Base-by-base conservation (phyloP, 371 early-diverging fungal species). In the Enterocytospora artemiae region DNA sequence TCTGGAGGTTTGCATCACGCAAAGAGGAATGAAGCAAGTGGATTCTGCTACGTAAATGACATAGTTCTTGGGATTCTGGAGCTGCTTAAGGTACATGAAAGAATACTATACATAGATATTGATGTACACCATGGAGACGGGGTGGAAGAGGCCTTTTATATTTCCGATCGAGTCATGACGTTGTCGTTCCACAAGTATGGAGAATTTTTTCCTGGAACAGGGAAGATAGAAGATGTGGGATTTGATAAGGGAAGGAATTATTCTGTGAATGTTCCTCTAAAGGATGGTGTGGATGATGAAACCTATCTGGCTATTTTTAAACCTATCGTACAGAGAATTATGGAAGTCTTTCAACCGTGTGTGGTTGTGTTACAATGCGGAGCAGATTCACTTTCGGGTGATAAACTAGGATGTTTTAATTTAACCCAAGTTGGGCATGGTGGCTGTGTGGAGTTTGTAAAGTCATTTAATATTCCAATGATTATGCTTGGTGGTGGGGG, bases 341-440 rank as follows among this genome's bases (percentile, higher is more conserved):
- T 96, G 82, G 89, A 90, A 32, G 83, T 84, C 80, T 98, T 87
- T 79, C 82, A 84, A 31, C 99, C 99, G 16, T 86, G 86, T 33
- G 95, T 87, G 0, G 84, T 98, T 52, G 91, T 96, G n/a, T 72
- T 98, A 70, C 99, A 98, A 78, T 92, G 93, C 77, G 99, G 99
- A 59, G 92, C 96, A 1, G 99, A 98, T 73, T 95, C 95, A 9
- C 78, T 98, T n/a, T 86, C 89, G 39, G 93, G 93, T 7, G 99
- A 98, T 76, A 86, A 91, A 54, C 81, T 98, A 41, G 99, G 99
- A 24, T 89, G 92, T 72, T 98, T 96, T 77, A 96, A 95, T 78
- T 75, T 98, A 27, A 88, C 90, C 1, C 48, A 71, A 32, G 46
- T 36, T 67, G 86, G 84, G 5, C 89, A 96, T 66, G 91, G 89